A percentile compares a stretch with the other conserved stretches of the same genome.
Evolutionary conservation across 352 stramenopile genomes (phyloP).

Genomic region (Achlya hypogyna): DNA sequence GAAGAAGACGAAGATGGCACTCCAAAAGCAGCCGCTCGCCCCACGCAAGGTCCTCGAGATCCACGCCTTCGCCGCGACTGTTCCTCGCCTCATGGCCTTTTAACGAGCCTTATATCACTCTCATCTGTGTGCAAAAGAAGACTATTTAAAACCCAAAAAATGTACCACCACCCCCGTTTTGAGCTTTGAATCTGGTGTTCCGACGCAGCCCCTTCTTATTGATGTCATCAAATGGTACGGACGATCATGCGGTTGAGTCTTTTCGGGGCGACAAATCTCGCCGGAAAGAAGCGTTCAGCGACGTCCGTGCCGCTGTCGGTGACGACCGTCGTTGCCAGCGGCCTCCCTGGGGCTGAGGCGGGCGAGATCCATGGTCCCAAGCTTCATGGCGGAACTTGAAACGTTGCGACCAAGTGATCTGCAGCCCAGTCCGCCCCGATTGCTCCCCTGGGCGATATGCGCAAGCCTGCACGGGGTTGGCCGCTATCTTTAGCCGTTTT

Average conservation of each 20-base stretch:
- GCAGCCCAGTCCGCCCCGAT: not conserved
- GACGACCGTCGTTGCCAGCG: too few species aligned
- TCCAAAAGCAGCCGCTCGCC: not conserved
- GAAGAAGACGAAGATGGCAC: constrained; percentile 2
- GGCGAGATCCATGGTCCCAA: too few species aligned
- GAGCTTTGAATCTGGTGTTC: not conserved
- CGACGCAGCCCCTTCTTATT: too few species aligned
- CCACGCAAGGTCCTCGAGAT: not conserved
- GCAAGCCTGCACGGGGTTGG: not conserved
- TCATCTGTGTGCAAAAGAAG: not conserved
- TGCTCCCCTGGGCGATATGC: not conserved
- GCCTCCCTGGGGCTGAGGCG: too few species aligned
- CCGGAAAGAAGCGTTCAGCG: too few species aligned
- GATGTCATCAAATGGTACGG: too few species aligned
- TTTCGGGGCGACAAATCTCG: too few species aligned
- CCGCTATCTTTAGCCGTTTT: not conserved
- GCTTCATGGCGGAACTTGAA: too few species aligned
- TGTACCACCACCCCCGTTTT: not conserved
- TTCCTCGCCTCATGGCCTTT: not conserved
- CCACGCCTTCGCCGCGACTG: not conserved
- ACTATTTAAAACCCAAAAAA: constrained; percentile 13
- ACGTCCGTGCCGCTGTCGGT: too few species aligned
- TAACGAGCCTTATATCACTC: not conserved
- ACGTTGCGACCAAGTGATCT: too few species aligned
- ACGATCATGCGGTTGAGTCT: too few species aligned